phyloP scores from a whole-genome alignment of 2,329 filamentous ascomycete genomes.

The Ceratocystis variospora region DNA sequence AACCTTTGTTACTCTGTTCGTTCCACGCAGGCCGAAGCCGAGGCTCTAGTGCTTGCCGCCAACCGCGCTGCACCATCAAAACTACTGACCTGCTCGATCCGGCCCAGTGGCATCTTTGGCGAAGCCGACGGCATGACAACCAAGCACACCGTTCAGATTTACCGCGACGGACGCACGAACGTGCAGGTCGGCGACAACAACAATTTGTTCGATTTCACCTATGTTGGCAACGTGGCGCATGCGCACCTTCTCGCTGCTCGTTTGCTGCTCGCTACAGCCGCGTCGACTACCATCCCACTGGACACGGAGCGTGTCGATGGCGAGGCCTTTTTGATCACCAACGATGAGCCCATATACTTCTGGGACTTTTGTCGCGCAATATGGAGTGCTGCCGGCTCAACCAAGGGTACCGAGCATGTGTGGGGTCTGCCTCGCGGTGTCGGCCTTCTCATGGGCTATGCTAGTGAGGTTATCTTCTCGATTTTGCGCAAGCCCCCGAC shows the following conservation, averaged over 20 bases:
- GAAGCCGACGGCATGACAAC: conserved; percentile 72
- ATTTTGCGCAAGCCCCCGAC: conserved; percentile 40
- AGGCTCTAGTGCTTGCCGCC: conserved; percentile 63
- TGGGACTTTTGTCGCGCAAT: conserved; percentile 75
- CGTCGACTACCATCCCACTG: conserved; percentile 45
- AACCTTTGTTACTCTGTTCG: not conserved
- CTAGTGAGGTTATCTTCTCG: conserved; percentile 39
- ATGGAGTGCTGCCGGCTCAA: conserved; percentile 50
- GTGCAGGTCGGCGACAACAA: conserved; percentile 64
- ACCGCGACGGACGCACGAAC: conserved; percentile 52
- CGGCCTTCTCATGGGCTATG: conserved; percentile 38
- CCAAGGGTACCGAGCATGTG: conserved; percentile 38
- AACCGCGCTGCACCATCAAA: conserved; percentile 46
- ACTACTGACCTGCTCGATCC: conserved; percentile 66
- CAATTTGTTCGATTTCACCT: conserved; percentile 52
- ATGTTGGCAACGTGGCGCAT: conserved; percentile 52
- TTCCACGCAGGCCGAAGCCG: conserved; percentile 51
- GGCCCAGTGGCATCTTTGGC: conserved; percentile 81
- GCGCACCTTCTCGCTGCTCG: conserved; percentile 70
- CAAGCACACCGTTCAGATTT: conserved; percentile 58
- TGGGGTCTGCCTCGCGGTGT: conserved; percentile 41
- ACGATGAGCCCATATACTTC: conserved; percentile 77
- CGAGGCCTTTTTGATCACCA: conserved; percentile 81
- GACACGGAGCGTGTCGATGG: conserved; percentile 66
- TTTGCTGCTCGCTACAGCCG: conserved; percentile 42